Evolutionary conservation across 1,139 yeast genomes (phyloP), one percentile per base, ranked within the genome.

Genomic region (Blastobotrys serpentis): DNA sequence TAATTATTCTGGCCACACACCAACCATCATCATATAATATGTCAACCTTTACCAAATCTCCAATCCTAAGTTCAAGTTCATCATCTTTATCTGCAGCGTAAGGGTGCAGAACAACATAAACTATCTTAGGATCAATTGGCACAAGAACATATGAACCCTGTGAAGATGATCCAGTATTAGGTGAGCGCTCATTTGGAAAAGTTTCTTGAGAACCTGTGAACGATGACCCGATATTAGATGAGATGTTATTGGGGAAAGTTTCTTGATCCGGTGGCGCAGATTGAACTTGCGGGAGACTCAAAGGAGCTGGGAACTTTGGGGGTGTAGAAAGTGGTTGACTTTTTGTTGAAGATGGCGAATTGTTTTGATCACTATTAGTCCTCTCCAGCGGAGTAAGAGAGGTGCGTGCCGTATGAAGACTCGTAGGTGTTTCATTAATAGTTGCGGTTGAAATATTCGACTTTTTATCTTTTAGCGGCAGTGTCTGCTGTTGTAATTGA

Each of bases 21-120:
- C 72, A 68, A 8, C 71, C 70, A 47, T 68, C 72, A 50, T 68
- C 72, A 51, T 66, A 68, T 16, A 63, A 56, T 50, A 65, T 64
- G 47, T 58, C 59, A 4, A 68, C 66, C 13, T 57, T 48, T 11
- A 68, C 56, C 38, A 57, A 50, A 39, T 67, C 70, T 17, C 66
- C 69, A 5, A 53, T 46, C 3, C 56, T 50, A 13, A 68, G 58
- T 34, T 58, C 62, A 36, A 68, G 52, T 57, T 68, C 72, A 52
- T 68, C 72, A n/a, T 56, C 59, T n/a, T 67, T 54, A 22, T 53
- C 55, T 4, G 69, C 66, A n/a, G 42, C 49, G 59, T 67, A 67
- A 4, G 59, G 49, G 38, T 53, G 56, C 5, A 56, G 52, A 3
- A 56, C 71, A n/a, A 55, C 52, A 52, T 55, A 59, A 18, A 60